These are phyloP conservation scores for Poronia punctata DNA, from an alignment of 495 filamentous ascomycete genomes.

Conservation along the genomic window DNA sequence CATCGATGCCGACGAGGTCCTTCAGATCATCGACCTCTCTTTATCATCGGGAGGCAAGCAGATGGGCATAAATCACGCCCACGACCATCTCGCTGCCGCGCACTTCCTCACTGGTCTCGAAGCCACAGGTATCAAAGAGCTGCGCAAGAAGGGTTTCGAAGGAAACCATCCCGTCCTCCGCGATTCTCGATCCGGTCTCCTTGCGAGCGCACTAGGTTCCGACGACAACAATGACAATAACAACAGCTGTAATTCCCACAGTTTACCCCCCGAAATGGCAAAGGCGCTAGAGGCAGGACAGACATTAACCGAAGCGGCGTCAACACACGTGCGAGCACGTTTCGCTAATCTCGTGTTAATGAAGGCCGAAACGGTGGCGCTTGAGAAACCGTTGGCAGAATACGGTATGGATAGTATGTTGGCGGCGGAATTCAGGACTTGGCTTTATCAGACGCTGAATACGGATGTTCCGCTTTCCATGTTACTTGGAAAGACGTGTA, in stretches of 20 bases:
- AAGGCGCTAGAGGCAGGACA: background rate
- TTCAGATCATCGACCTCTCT: slow-evolving; percentile 26
- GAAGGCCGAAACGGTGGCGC: slow-evolving; percentile 26
- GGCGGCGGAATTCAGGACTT: slow-evolving; percentile 4
- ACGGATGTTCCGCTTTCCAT: slow-evolving; percentile 1
- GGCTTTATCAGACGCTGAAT: slow-evolving; percentile 3
- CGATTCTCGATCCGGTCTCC: background rate
- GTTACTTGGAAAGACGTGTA: slow-evolving; percentile 1
- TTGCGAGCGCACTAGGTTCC: background rate
- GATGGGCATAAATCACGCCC: slow-evolving; percentile 1
- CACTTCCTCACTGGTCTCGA: slow-evolving; percentile 25
- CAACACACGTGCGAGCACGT: slow-evolving; percentile 12
- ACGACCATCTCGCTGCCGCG: background rate
- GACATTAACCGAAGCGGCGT: slow-evolving; percentile 10
- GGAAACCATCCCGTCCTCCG: background rate
- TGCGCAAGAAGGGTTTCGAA: slow-evolving; percentile 13
- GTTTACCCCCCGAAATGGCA: background rate
- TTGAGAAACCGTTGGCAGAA: slow-evolving; percentile 15
- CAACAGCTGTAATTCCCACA: background rate
- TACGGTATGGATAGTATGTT: slow-evolving; percentile 40
- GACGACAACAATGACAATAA: background rate
- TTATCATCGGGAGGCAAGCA: background rate
- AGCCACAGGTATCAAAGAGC: slow-evolving; percentile 10
- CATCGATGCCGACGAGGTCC: slow-evolving; percentile 28
- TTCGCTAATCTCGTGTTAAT: slow-evolving; percentile 27